These are phyloP conservation scores for Blastomyces silverae DNA, from an alignment of 2,329 filamentous ascomycete species.

Conservation along the genomic window DNA sequence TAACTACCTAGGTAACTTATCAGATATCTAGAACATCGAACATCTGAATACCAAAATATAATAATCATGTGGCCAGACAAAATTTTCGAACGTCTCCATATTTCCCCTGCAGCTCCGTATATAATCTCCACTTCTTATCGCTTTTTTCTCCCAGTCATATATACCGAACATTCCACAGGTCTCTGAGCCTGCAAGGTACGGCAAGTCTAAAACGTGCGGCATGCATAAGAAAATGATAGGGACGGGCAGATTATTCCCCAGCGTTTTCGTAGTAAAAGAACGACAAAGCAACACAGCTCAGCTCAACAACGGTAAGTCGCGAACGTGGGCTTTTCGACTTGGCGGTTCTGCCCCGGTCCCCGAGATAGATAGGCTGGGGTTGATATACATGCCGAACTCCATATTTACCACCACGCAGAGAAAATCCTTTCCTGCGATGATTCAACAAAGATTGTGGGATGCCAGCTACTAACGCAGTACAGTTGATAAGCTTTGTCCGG, in stretches of 20 bases:
- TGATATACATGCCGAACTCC: neutral
- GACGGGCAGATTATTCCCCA: neutral
- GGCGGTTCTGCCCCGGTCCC: neutral
- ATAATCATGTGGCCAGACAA: slow-evolving; percentile 1
- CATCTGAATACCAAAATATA: neutral
- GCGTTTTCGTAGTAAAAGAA: neutral
- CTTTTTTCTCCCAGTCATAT: neutral
- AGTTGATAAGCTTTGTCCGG: too few relatives aligned
- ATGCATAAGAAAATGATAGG: neutral
- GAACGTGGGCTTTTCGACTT: neutral
- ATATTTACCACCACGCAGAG: too few relatives aligned
- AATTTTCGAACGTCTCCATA: neutral
- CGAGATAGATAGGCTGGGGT: neutral
- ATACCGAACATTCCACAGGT: neutral
- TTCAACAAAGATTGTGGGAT: too few relatives aligned
- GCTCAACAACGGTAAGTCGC: neutral
- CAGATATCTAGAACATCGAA: neutral
- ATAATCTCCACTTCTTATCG: neutral
- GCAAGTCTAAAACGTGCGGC: neutral
- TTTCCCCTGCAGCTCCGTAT: neutral
- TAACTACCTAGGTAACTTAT: too few relatives aligned
- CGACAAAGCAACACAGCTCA: neutral
- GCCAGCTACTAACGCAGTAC: too few relatives aligned
- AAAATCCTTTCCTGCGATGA: too few relatives aligned
- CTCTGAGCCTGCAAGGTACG: neutral